Percentiles rank a stretch among this genome's conserved stretches.
These are phyloP conservation scores for Colletotrichum tabaci DNA, from an alignment of 2,329 filamentous ascomycete genomes.

Conservation along the genomic window DNA sequence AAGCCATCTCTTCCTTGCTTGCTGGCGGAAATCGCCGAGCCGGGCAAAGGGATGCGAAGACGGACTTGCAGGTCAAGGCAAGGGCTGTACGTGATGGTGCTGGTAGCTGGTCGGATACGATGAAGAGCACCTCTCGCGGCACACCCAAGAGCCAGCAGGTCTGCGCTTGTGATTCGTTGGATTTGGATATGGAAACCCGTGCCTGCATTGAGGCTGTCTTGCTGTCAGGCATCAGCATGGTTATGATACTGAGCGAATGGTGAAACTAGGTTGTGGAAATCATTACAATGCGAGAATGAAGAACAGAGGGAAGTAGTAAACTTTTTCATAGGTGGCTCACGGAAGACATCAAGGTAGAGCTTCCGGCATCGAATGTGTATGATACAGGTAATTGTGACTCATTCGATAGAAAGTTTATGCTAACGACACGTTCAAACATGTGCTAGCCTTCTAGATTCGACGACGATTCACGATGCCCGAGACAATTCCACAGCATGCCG, in stretches of 20 bases:
- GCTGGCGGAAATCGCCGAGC: too few relatives aligned
- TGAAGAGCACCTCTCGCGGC: conserved; percentile 9
- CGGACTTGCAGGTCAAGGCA: not conserved
- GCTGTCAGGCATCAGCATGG: not conserved
- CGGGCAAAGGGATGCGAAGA: conserved; percentile 1
- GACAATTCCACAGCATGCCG: too few relatives aligned
- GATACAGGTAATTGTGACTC: too few relatives aligned
- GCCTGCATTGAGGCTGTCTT: not conserved
- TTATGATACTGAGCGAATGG: not conserved
- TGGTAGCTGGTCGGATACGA: conserved; percentile 4
- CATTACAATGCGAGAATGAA: not conserved
- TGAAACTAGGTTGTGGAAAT: not conserved
- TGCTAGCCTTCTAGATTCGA: too few relatives aligned
- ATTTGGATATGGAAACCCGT: not conserved
- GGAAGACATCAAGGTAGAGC: too few relatives aligned
- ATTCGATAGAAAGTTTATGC: too few relatives aligned
- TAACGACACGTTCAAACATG: too few relatives aligned
- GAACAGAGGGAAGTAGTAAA: not conserved
- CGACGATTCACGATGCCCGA: too few relatives aligned
- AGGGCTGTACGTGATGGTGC: not conserved
- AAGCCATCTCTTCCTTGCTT: not conserved
- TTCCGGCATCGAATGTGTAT: too few relatives aligned
- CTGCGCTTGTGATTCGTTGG: not conserved
- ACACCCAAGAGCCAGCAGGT: not conserved
- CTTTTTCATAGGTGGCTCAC: too few relatives aligned